phyloP scores from a whole-genome alignment of 345 rosid species.

The Durio zibethinus region DNA sequence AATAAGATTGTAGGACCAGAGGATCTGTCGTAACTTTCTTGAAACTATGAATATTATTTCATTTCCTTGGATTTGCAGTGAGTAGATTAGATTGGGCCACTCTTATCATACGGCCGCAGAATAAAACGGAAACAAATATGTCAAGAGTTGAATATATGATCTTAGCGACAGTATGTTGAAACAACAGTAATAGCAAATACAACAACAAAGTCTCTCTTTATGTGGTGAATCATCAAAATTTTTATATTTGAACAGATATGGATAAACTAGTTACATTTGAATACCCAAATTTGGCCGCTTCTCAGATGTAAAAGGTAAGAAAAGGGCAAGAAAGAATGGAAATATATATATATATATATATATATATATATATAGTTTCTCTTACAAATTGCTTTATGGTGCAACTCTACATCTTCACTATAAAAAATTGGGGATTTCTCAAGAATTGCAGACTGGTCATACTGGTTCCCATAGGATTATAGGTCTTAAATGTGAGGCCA shows the following conservation, averaged over 20 bases:
- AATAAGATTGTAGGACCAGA: not conserved
- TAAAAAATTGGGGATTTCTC: constrained; percentile 10
- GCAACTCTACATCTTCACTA: constrained; percentile 16
- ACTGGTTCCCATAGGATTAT: not conserved
- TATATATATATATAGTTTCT: constrained; percentile 14
- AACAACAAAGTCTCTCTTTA: not conserved
- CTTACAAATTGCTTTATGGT: not conserved
- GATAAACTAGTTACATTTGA: constrained; percentile 13
- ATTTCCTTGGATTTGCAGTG: no score
- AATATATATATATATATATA: no score
- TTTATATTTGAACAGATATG: not conserved
- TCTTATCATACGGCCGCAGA: not conserved
- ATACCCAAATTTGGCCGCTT: constrained; percentile 14
- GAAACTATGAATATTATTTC: no score
- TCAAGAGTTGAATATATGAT: no score
- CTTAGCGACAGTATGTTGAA: not conserved
- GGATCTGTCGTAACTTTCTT: not conserved
- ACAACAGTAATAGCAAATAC: not conserved
- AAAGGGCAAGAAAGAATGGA: constrained; percentile 26
- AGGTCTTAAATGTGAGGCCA: not conserved
- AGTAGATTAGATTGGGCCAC: not conserved
- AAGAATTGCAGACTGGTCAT: not conserved
- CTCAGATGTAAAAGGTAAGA: not conserved
- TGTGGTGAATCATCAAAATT: not conserved
- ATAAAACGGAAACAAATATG: not conserved